Conservation (phyloP, 441 rosid genomes). For the Adansonia madagascariensis region DNA sequence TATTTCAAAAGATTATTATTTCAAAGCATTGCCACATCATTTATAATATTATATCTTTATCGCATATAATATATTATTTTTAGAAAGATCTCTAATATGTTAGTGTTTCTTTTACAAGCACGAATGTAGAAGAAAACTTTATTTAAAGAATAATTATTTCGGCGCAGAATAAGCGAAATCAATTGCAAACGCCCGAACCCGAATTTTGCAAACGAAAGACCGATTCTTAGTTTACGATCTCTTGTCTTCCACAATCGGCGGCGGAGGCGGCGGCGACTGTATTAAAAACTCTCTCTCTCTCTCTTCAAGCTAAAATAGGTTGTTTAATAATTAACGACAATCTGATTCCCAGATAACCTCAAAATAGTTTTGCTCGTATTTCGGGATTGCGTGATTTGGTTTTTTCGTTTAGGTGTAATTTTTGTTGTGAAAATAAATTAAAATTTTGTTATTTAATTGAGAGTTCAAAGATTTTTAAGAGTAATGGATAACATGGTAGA, state of each 20-base stretch:
- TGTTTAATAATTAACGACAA: background rate
- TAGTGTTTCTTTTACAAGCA: too few relatives aligned
- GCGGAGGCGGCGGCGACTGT: background rate
- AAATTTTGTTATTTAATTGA: background rate
- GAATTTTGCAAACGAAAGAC: background rate
- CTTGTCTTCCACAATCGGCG: background rate
- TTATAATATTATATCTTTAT: too few relatives aligned
- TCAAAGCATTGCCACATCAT: too few relatives aligned
- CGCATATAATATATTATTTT: too few relatives aligned
- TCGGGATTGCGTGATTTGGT: background rate
- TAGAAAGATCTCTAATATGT: too few relatives aligned
- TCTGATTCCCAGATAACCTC: background rate
- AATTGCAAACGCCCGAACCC: background rate
- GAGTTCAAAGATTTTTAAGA: background rate
- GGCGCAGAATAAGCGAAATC: background rate
- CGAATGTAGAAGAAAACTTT: too few relatives aligned
- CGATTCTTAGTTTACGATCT: background rate
- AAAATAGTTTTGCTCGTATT: background rate
- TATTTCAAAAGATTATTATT: too few relatives aligned
- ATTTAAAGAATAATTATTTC: too few relatives aligned
- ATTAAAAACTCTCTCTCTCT: background rate
- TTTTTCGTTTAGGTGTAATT: background rate
- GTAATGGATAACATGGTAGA: slow-evolving; percentile 79
- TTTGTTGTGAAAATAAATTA: background rate
- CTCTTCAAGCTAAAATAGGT: background rate